Conservation (phyloP, 306 rosid genomes). For the Hippophae rhamnoides region DNA sequence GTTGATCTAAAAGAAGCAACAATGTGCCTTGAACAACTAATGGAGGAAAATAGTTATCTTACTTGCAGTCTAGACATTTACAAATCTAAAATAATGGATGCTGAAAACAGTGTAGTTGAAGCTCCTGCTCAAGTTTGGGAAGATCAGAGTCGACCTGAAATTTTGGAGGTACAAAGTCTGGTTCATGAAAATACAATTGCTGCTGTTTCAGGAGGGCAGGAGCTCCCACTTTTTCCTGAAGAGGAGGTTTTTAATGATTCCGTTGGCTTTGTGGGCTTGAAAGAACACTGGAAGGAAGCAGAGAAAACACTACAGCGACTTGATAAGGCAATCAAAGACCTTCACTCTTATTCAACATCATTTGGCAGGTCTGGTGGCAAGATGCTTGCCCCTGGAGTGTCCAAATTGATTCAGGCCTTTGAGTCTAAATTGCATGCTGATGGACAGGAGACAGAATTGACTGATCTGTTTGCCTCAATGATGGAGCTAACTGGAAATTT, state of each 20-base stretch:
- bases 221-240: slow-evolving; percentile 27
- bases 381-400: slow-evolving; percentile 43
- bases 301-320: slow-evolving; percentile 46
- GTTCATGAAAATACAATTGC: slow-evolving; percentile 27
- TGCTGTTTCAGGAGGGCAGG: slow-evolving; percentile 17
- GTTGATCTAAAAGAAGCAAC: slow-evolving; percentile 41
- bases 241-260: slow-evolving; percentile 40
- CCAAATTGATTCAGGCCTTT: slow-evolving; percentile 82
- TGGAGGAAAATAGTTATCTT: slow-evolving; percentile 49
- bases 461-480: slow-evolving; percentile 34
- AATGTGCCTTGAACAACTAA: slow-evolving; percentile 46
- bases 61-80: slow-evolving; percentile 40
- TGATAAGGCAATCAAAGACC: slow-evolving; percentile 47
- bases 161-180: slow-evolving; percentile 21
- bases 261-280: slow-evolving; percentile 47
- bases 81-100: slow-evolving; percentile 43
- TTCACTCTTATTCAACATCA: slow-evolving; percentile 35
- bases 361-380: slow-evolving; percentile 35
- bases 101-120: slow-evolving; percentile 23
- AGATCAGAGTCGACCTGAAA: slow-evolving; percentile 22
- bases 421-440: slow-evolving; percentile 53
- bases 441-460: slow-evolving; percentile 42
- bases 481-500: slow-evolving; percentile 47
- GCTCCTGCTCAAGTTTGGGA: slow-evolving; percentile 33
- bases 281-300: slow-evolving; percentile 41